A percentile compares a stretch with the other conserved stretches of the same genome.
Conservation (phyloP, 2,329 filamentous ascomycete species). For the Teratosphaeria viscida region DNA sequence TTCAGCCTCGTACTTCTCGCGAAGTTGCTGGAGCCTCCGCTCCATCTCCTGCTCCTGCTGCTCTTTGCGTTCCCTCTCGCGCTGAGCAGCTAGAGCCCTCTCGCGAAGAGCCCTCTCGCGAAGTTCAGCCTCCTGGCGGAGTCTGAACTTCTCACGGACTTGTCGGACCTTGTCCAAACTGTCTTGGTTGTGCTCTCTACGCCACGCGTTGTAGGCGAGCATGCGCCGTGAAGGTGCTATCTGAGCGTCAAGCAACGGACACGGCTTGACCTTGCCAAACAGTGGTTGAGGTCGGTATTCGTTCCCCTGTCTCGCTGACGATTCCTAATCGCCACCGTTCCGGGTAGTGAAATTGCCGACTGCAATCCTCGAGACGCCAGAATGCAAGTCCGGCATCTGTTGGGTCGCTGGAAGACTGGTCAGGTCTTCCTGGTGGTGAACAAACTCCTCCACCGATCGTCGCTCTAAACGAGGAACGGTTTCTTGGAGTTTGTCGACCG, state of each 20-base stretch:
- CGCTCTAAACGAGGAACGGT: not conserved
- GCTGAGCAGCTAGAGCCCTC: not conserved
- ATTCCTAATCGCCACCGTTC: not conserved
- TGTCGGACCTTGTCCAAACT: no score
- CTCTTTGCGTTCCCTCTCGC: not conserved
- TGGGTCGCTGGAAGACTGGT: not conserved
- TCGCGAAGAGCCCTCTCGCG: not conserved
- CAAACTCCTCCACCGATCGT: not conserved
- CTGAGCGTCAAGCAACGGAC: not conserved
- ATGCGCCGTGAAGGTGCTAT: not conserved
- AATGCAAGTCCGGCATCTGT: not conserved
- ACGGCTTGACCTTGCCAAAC: not conserved
- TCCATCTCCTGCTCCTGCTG: not conserved
- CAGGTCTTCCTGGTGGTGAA: not conserved
- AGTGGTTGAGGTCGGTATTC: not conserved
- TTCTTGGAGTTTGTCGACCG: not conserved
- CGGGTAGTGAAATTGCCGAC: not conserved
- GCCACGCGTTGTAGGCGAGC: not conserved
- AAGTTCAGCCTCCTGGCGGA: not conserved
- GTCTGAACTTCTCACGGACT: no score
- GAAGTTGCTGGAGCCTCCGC: not conserved
- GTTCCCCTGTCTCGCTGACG: not conserved
- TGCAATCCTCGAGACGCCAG: not conserved
- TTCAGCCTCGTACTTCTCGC: not conserved
- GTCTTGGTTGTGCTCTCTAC: no score